Conservation (phyloP, 352 stramenopile species). For the Blastocystis sp. region DNA sequence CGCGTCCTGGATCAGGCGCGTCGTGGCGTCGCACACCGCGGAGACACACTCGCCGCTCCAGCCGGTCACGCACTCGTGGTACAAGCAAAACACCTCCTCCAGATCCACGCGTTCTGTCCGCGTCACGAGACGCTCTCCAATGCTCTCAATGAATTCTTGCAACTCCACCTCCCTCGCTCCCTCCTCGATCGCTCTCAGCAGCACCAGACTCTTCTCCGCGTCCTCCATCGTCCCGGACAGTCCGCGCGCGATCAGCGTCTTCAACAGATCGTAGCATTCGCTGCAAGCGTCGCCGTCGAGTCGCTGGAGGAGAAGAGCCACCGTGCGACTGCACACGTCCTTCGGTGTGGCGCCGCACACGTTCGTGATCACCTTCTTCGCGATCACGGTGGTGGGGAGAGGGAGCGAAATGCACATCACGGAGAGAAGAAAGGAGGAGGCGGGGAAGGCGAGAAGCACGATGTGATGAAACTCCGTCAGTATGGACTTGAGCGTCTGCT, state of each 20-base stretch:
- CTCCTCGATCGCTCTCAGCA: background rate
- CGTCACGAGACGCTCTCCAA: background rate
- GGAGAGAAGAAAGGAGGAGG: conserved; percentile 14
- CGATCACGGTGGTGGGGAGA: background rate
- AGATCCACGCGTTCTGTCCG: background rate
- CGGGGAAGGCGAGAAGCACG: background rate
- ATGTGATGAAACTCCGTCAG: conserved; percentile 37
- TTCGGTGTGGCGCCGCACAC: background rate
- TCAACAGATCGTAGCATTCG: background rate
- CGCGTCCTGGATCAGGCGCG: background rate
- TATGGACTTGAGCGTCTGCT: background rate
- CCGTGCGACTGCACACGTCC: background rate
- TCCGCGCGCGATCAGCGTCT: background rate
- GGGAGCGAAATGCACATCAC: background rate
- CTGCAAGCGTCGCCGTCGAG: background rate
- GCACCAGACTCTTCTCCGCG: background rate
- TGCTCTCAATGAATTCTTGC: background rate
- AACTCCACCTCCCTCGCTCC: background rate
- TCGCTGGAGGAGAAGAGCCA: background rate
- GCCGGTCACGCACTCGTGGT: background rate
- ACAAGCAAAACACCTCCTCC: background rate
- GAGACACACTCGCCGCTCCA: background rate
- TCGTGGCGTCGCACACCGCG: background rate
- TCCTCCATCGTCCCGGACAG: background rate
- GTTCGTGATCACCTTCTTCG: conserved; percentile 16